Evolutionary conservation across 768 basidiomycete genomes (phyloP).

Genomic region (Brasilioporus rufonigricans): DNA sequence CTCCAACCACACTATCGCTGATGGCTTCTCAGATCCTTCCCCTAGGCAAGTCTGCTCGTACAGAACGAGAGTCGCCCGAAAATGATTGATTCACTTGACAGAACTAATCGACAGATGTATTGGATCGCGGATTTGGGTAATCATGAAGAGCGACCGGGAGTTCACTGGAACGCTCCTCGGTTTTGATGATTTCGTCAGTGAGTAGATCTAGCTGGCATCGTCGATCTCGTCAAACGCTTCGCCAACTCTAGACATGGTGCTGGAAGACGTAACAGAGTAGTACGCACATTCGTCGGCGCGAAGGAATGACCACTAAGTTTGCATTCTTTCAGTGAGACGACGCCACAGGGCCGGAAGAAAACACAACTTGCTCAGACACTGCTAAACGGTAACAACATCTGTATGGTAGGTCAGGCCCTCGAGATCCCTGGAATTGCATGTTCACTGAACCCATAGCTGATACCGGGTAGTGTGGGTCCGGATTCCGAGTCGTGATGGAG

Average conservation of each 20-base stretch:
- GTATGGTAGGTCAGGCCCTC: constrained; percentile 65
- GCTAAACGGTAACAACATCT: constrained; percentile 94
- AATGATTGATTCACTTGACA: constrained; percentile 27
- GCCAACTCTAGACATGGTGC: constrained; percentile 69
- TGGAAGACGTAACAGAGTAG: constrained; percentile 98
- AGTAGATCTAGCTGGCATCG: constrained; percentile 39
- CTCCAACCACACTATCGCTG: neutral
- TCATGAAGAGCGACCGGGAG: constrained; percentile 97
- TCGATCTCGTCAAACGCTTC: neutral
- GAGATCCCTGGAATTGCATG: neutral
- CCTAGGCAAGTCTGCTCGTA: constrained; percentile 52
- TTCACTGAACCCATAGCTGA: constrained; percentile 42
- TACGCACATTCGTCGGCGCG: constrained; percentile 39
- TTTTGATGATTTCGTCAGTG: constrained; percentile 99
- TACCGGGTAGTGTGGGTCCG: constrained; percentile 71
- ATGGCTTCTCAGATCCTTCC: constrained; percentile 96
- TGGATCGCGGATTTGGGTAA: constrained; percentile 95
- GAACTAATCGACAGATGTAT: constrained; percentile 98
- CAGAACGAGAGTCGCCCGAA: neutral
- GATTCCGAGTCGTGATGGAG: constrained; percentile 36
- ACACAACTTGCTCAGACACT: constrained; percentile 86
- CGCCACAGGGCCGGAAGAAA: constrained; percentile 76
- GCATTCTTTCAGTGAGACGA: constrained; percentile 65
- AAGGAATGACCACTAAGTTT: neutral
- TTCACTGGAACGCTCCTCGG: constrained; percentile 94